These are phyloP conservation scores for Psidium friedrichsthalianum DNA, from an alignment of 345 rosid genomes.

Conservation along the genomic window DNA sequence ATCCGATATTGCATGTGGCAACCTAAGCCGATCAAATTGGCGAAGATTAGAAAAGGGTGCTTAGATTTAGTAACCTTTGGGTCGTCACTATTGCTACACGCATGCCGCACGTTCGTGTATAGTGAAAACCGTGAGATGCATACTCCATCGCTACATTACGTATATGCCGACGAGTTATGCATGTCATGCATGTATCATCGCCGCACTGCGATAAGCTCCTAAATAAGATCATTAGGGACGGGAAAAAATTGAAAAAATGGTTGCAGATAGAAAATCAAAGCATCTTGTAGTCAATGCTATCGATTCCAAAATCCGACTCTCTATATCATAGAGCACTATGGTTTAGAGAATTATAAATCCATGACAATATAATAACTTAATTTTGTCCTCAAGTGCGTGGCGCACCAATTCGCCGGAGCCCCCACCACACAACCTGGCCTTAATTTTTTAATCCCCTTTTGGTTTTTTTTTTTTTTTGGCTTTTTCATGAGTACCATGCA, in stretches of 20 bases:
- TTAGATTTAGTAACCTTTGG: background rate
- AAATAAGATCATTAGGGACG: background rate
- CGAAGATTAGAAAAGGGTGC: background rate
- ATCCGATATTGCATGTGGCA: background rate
- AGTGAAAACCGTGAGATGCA: background rate
- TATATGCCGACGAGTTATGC: background rate
- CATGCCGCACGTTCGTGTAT: background rate
- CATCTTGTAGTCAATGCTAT: background rate
- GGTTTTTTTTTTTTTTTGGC: background rate
- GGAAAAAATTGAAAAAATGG: background rate
- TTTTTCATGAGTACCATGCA: background rate
- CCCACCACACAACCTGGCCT: background rate
- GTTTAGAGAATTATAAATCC: background rate
- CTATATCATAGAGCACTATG: background rate
- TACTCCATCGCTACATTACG: background rate
- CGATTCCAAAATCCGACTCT: constrained; percentile 9
- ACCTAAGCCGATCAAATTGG: background rate
- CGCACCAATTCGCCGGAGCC: background rate
- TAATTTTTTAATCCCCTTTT: background rate
- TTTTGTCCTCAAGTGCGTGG: background rate
- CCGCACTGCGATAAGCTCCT: background rate
- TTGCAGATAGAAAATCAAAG: background rate
- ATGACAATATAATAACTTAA: background rate
- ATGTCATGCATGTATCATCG: background rate
- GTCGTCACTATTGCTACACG: background rate